A percentile compares a stretch with the other conserved stretches of the same genome.
These are phyloP conservation scores for Populus euphratica DNA, from an alignment of 345 rosid species.

Conservation along the genomic window DNA sequence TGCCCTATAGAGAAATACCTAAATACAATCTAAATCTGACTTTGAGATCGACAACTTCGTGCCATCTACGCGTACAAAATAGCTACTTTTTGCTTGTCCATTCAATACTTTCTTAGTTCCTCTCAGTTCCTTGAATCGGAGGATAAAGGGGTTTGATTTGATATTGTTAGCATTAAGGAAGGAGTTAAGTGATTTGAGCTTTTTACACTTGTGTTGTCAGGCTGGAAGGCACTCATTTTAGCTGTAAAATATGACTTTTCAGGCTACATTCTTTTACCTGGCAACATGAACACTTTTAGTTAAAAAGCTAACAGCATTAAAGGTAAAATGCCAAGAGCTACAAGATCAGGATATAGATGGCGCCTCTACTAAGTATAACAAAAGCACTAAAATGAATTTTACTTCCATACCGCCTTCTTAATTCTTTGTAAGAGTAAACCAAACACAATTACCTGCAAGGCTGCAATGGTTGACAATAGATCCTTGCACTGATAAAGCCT, in stretches of 20 bases:
- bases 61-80: background rate
- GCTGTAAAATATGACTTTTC: slow-evolving; percentile 58
- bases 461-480: slow-evolving; percentile 51
- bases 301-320: background rate
- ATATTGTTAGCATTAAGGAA: slow-evolving; percentile 25
- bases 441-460: slow-evolving; percentile 51
- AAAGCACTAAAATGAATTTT: background rate
- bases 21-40: slow-evolving; percentile 18
- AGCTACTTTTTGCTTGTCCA: slow-evolving; percentile 1
- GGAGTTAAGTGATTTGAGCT: slow-evolving; percentile 18
- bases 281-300: background rate
- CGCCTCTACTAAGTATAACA: background rate
- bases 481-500: slow-evolving; percentile 54
- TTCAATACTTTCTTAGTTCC: background rate
- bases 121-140: slow-evolving; percentile 9
- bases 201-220: slow-evolving; percentile 37
- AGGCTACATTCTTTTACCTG: slow-evolving; percentile 74
- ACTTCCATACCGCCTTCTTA: background rate
- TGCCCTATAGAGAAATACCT: slow-evolving; percentile 13
- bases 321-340: background rate
- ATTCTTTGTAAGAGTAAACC: background rate
- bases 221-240: slow-evolving; percentile 28
- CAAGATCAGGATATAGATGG: background rate
- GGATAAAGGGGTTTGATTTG: background rate
- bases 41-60: slow-evolving; percentile 4